Percentiles rank a stretch among this genome's conserved stretches.
Conservation (phyloP, 768 basidiomycete species). For the Pleurotus pulmonarius region DNA sequence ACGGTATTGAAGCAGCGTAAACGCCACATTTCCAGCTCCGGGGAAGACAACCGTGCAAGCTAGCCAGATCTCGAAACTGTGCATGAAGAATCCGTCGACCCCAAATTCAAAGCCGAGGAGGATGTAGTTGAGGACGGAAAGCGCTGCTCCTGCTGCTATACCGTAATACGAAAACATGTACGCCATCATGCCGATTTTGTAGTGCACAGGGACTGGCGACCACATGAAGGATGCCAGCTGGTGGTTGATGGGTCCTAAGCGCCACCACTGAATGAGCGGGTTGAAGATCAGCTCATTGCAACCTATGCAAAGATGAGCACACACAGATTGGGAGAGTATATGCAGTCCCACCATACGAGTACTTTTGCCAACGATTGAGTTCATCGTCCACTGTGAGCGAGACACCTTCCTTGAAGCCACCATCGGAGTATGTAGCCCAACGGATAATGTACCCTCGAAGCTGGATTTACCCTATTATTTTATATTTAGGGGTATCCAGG, state of each 20-base stretch:
- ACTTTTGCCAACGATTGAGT: constrained; percentile 91
- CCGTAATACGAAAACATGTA: constrained; percentile 62
- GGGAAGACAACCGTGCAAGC: constrained; percentile 72
- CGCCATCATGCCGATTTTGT: constrained; percentile 78
- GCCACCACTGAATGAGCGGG: constrained; percentile 76
- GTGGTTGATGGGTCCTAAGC: constrained; percentile 76
- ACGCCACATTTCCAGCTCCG: constrained; percentile 63
- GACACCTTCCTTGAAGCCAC: constrained; percentile 90
- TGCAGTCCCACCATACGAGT: constrained; percentile 57
- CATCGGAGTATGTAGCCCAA: constrained; percentile 82
- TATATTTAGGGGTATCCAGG: neutral
- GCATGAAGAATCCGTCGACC: constrained; percentile 69
- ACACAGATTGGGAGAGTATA: neutral
- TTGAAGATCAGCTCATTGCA: constrained; percentile 84
- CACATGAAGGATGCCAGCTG: constrained; percentile 76
- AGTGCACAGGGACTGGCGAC: constrained; percentile 75
- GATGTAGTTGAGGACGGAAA: constrained; percentile 69
- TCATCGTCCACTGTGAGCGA: constrained; percentile 88
- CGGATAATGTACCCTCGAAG: constrained; percentile 82
- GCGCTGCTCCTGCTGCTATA: constrained; percentile 57
- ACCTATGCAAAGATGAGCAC: constrained; percentile 28
- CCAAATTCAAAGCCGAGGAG: constrained; percentile 58
- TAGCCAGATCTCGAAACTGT: constrained; percentile 72
- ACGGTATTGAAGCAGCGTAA: constrained; percentile 66
- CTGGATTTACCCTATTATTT: too few species aligned